Evolutionary conservation across 2,329 filamentous ascomycete genomes (phyloP).

Genomic region (Amesomyces nigricolor): DNA sequence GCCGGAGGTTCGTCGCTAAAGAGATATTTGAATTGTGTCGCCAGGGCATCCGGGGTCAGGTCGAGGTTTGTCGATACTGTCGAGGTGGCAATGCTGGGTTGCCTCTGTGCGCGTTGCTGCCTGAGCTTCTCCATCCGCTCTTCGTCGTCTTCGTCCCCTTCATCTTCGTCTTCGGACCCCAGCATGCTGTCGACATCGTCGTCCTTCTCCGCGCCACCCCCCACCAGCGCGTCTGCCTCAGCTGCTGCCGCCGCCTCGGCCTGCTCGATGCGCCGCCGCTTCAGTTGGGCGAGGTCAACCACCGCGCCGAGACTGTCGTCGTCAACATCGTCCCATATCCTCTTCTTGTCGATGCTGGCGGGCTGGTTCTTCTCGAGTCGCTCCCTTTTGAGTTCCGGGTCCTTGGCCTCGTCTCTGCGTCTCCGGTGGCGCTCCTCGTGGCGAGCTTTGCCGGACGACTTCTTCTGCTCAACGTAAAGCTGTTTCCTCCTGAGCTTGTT

Average conservation of each 20-base stretch:
- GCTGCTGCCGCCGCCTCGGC: constrained; percentile 42
- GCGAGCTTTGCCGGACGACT: constrained; percentile 64
- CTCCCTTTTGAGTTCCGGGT: constrained; percentile 68
- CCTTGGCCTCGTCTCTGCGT: constrained; percentile 78
- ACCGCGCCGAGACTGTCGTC: constrained; percentile 50
- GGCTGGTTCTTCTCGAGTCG: constrained; percentile 75
- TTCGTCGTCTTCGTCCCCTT: constrained; percentile 36
- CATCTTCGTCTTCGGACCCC: constrained; percentile 50
- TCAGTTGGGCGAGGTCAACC: constrained; percentile 56
- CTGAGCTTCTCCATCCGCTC: constrained; percentile 38
- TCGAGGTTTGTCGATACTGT: constrained; percentile 60
- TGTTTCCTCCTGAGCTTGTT: constrained; percentile 79
- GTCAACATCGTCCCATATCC: constrained; percentile 78
- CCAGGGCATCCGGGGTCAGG: constrained; percentile 54
- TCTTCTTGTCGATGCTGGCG: constrained; percentile 76
- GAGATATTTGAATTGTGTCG: constrained; percentile 57
- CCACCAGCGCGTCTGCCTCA: constrained; percentile 36
- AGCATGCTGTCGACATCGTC: constrained; percentile 75
- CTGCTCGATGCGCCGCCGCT: constrained; percentile 47
- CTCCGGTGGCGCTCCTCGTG: constrained; percentile 71
- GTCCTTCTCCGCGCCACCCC: constrained; percentile 43
- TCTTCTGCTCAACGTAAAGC: constrained; percentile 76
- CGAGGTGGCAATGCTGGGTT: constrained; percentile 51
- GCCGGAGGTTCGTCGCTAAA: constrained; percentile 55
- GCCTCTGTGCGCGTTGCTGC: constrained; percentile 41